Base-by-base conservation (phyloP, 441 rosid genomes). In the Cnidoscolus chayamansa region DNA sequence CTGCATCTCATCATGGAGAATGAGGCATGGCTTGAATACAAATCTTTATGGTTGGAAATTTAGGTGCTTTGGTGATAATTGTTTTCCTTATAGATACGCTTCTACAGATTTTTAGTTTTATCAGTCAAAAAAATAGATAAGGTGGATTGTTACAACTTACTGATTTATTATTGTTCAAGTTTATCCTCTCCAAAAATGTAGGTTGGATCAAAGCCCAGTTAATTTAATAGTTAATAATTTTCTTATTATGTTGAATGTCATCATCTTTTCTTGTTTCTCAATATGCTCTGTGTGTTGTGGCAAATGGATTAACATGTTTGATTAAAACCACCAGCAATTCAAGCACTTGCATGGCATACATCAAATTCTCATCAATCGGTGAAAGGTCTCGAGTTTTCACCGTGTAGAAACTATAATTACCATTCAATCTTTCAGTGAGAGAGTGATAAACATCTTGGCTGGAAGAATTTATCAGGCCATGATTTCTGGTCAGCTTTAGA, bases 1-100 rank as follows among this genome's bases (percentile, higher is more conserved):
- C 45, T 54, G 82, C 66, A 58, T 53, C 74, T 59, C 68, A 51
- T 37, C 64, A 53, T 37, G 70, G 59, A 30, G 58, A 68, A 63
- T 68, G 67, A 75, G 40, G 25, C 25, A 25, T 25, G 25, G 53
- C 40, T 43, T 56, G 53, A 13, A 43, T 40, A 68, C n/a, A 25
- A 56, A 20, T 56, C 7, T 55, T 31, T 67, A n/a, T 54, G 30
- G 50, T 31, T 19, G 17, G 12, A 32, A 53, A 10, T 54, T 16
- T 13, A 6, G 17, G 30, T 55, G 8, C 9, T 5, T 54, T 19
- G 6, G 12, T 20, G 60, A 10, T 56, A 56, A 19, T 56, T 56
- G 12, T 10, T 56, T 49, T 11, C 7, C 4, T 59, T 6, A 3
- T 19, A 40, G 35, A 31, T 51, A 30, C 32, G 49, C 1, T 47